These are phyloP conservation scores for Candida dubliniensis DNA, from an alignment of 1,139 yeast genomes.

Conservation along the genomic window DNA sequence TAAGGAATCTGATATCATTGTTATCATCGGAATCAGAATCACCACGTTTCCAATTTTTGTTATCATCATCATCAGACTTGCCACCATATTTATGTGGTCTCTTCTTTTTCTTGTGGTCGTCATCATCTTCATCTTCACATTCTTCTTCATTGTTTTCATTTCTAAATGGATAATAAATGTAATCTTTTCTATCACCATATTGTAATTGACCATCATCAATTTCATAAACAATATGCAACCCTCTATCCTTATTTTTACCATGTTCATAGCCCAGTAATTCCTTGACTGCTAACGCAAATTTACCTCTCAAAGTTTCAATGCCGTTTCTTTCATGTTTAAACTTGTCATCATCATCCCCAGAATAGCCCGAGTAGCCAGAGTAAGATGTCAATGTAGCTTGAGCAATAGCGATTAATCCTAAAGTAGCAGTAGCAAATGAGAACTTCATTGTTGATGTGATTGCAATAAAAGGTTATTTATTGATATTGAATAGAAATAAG, in stretches of 20 bases:
- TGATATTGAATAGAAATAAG: neutral
- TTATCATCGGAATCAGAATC: neutral
- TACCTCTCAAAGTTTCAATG: slow-evolving; percentile 6
- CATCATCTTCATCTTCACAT: neutral
- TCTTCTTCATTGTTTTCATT: too few species aligned
- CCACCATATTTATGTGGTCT: neutral
- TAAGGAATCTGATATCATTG: slow-evolving; percentile 1
- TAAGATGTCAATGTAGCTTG: slow-evolving; percentile 1
- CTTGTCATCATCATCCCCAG: neutral
- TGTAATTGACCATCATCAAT: slow-evolving; percentile 1
- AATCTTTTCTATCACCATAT: slow-evolving; percentile 2
- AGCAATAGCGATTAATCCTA: slow-evolving; percentile 6
- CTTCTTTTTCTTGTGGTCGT: neutral
- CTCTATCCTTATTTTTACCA: slow-evolving; percentile 4
- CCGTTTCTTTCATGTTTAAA: slow-evolving; percentile 3
- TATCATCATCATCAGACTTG: neutral
- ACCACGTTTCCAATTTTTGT: slow-evolving; percentile 4
- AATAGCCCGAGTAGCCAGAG: neutral
- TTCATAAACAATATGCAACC: slow-evolving; percentile 1
- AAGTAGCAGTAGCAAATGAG: slow-evolving; percentile 1
- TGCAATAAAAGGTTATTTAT: neutral
- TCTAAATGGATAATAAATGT: neutral
- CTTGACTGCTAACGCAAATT: slow-evolving; percentile 11
- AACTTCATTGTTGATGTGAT: slow-evolving; percentile 4
- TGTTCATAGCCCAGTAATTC: slow-evolving; percentile 2